Percentiles rank a stretch among this genome's conserved stretches.
Evolutionary conservation across 2,329 filamentous ascomycete species (phyloP).

Genomic region (Nigrospora osmanthi): DNA sequence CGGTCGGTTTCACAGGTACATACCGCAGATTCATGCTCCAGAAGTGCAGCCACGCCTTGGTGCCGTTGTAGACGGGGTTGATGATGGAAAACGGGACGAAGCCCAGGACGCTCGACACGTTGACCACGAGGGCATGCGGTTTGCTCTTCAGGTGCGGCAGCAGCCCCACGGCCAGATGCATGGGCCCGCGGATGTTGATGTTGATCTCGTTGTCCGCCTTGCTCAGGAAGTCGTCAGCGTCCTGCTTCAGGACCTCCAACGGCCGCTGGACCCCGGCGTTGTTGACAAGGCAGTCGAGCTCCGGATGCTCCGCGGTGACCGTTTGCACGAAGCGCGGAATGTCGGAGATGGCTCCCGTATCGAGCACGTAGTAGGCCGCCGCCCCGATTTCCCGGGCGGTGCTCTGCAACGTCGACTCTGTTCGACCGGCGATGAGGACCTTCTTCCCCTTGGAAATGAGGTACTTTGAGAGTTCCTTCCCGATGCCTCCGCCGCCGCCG

Average conservation of each 20-base stretch:
- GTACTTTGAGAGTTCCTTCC: conserved; percentile 37
- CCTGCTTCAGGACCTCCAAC: conserved; percentile 31
- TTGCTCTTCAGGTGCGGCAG: conserved; percentile 40
- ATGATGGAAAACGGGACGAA: conserved; percentile 43
- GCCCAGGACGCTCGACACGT: conserved; percentile 45
- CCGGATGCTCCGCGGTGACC: conserved; percentile 39
- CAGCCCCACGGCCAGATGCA: conserved; percentile 43
- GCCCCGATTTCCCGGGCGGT: conserved; percentile 35
- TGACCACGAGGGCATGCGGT: conserved; percentile 36
- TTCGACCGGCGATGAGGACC: conserved; percentile 45
- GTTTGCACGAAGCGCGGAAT: conserved; percentile 36
- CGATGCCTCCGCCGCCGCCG: conserved; percentile 44
- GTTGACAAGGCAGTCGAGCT: conserved; percentile 51
- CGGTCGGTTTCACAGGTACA: too few relatives aligned
- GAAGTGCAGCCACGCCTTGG: conserved; percentile 51
- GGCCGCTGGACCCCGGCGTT: conserved; percentile 52
- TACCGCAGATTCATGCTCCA: too few relatives aligned
- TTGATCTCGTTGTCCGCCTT: conserved; percentile 50
- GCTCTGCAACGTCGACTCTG: conserved; percentile 40
- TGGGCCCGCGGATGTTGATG: conserved; percentile 49
- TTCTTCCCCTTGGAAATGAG: conserved; percentile 37
- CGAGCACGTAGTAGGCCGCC: conserved; percentile 41
- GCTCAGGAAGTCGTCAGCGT: conserved; percentile 31
- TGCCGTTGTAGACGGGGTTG: conserved; percentile 52
- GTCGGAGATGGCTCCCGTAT: conserved; percentile 35